phyloP scores from a whole-genome alignment of 371 early-diverging fungal genomes.

The Haplosporangium sp. region DNA sequence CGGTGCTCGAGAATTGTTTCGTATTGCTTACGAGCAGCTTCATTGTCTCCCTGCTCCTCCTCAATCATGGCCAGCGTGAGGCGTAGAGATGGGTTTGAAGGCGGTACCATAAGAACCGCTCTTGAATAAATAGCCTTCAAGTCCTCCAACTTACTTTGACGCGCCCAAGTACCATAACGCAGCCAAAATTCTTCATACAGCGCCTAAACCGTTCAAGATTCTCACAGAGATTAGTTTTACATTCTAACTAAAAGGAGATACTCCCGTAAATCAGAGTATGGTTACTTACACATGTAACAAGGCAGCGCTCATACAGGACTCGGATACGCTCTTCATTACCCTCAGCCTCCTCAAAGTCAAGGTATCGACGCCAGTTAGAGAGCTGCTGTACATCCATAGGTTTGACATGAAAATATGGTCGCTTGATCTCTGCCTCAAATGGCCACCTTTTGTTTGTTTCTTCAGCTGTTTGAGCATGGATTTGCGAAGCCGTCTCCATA shows the following conservation, averaged over 20 bases:
- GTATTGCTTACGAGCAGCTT: slow-evolving; percentile 64
- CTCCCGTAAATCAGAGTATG: neutral
- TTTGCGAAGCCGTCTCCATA: slow-evolving; percentile 60
- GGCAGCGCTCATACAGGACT: slow-evolving; percentile 76
- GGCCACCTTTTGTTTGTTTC: slow-evolving; percentile 67
- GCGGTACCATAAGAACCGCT: slow-evolving; percentile 50
- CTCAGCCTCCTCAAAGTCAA: slow-evolving; percentile 75
- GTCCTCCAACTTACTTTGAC: slow-evolving; percentile 50
- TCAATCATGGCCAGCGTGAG: slow-evolving; percentile 65
- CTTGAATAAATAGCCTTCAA: slow-evolving; percentile 57
- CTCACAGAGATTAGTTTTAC: neutral
- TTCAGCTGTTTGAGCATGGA: slow-evolving; percentile 71
- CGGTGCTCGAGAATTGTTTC: slow-evolving; percentile 58
- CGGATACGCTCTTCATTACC: slow-evolving; percentile 65
- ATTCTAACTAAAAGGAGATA: neutral
- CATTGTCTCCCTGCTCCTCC: slow-evolving; percentile 64
- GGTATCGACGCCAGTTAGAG: slow-evolving; percentile 74
- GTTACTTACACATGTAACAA: slow-evolving; percentile 73
- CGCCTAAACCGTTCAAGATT: slow-evolving; percentile 55
- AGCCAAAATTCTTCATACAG: slow-evolving; percentile 79
- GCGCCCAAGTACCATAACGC: slow-evolving; percentile 67
- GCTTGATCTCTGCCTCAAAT: slow-evolving; percentile 72
- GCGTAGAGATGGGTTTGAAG: slow-evolving; percentile 57
- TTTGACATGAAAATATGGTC: slow-evolving; percentile 82
- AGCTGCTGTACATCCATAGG: slow-evolving; percentile 76